Evolutionary conservation across 1,139 yeast genomes (phyloP).

Genomic region (Zygosaccharomyces sapae): DNA sequence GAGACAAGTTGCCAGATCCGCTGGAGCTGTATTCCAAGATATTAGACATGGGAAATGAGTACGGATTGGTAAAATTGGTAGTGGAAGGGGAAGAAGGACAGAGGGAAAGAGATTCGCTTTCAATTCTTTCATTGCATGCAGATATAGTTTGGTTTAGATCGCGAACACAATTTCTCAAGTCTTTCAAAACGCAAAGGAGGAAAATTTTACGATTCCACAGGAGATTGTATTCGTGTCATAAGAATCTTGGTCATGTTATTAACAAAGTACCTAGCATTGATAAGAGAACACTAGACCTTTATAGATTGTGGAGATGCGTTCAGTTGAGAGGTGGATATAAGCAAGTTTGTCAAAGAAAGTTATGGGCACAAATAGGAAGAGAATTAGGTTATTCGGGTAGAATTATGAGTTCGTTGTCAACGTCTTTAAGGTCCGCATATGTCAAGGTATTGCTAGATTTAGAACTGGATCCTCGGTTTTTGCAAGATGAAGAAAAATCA

Average conservation of each 20-base stretch:
- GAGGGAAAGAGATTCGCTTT: not conserved
- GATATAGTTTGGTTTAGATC: conserved; percentile 56
- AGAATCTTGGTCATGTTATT: conserved; percentile 15
- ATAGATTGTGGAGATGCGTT: conserved; percentile 50
- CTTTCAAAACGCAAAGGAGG: conserved; percentile 35
- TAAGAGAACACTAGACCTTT: conserved; percentile 53
- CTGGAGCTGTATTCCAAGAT: conserved; percentile 48
- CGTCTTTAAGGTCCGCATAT: conserved; percentile 61
- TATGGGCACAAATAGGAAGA: conserved; percentile 67
- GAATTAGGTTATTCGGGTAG: conserved; percentile 72
- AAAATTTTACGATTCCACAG: conserved; percentile 38
- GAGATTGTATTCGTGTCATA: conserved; percentile 37
- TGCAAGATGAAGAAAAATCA: conserved; percentile 1
- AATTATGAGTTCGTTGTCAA: conserved; percentile 65
- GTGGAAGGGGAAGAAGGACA: conserved; percentile 1
- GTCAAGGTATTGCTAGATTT: conserved; percentile 37
- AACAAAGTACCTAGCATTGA: conserved; percentile 51
- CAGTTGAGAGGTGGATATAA: conserved; percentile 54
- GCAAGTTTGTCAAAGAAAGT: conserved; percentile 49
- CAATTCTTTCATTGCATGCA: conserved; percentile 40
- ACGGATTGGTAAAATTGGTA: conserved; percentile 67
- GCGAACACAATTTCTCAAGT: conserved; percentile 48
- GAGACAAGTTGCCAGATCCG: conserved; percentile 48
- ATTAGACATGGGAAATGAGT: conserved; percentile 44
- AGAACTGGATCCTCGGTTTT: conserved; percentile 19